phyloP scores from a whole-genome alignment of 768 basidiomycete genomes.

The Paxillus involutus region DNA sequence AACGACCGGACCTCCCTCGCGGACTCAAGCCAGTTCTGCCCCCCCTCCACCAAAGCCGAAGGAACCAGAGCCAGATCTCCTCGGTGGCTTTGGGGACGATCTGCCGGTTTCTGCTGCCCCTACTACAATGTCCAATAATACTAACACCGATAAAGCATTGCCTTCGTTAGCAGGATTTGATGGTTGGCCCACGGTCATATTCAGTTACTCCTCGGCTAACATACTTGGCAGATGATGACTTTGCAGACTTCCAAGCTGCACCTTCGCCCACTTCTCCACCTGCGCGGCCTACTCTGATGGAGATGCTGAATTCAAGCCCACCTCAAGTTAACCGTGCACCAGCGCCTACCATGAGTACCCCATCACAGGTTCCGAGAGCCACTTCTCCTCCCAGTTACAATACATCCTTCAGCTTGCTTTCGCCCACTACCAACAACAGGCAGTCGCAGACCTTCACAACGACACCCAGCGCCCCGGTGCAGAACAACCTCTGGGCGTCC shows the following conservation, averaged over 20 bases:
- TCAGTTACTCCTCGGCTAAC: slow-evolving; percentile 3
- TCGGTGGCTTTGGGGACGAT: slow-evolving; percentile 77
- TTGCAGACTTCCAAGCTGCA: slow-evolving; percentile 82
- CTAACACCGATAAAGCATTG: slow-evolving; percentile 30
- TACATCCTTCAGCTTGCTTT: slow-evolving; percentile 20
- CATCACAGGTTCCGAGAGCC: slow-evolving; percentile 13
- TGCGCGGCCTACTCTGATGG: slow-evolving; percentile 44
- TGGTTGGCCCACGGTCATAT: slow-evolving; percentile 14
- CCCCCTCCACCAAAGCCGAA: slow-evolving; percentile 38
- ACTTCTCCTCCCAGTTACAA: slow-evolving; percentile 27
- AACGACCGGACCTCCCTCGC: slow-evolving; percentile 41
- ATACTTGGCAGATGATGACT: slow-evolving; percentile 67
- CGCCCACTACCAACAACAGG: slow-evolving; percentile 24
- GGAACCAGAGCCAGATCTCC: slow-evolving; percentile 64
- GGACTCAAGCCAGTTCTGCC: slow-evolving; percentile 28
- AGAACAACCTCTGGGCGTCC: slow-evolving; percentile 22
- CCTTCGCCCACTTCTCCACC: slow-evolving; percentile 43
- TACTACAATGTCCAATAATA: slow-evolving; percentile 11
- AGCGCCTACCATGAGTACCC: slow-evolving; percentile 10
- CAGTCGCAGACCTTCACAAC: slow-evolving; percentile 20
- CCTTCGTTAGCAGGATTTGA: slow-evolving; percentile 29
- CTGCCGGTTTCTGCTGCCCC: slow-evolving; percentile 38
- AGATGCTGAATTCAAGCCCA: slow-evolving; percentile 42
- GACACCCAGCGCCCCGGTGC: slow-evolving; percentile 17
- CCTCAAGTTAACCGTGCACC: slow-evolving; percentile 18